Base-by-base conservation (phyloP, 345 rosid genomes). In the Eutrema japonicum region DNA sequence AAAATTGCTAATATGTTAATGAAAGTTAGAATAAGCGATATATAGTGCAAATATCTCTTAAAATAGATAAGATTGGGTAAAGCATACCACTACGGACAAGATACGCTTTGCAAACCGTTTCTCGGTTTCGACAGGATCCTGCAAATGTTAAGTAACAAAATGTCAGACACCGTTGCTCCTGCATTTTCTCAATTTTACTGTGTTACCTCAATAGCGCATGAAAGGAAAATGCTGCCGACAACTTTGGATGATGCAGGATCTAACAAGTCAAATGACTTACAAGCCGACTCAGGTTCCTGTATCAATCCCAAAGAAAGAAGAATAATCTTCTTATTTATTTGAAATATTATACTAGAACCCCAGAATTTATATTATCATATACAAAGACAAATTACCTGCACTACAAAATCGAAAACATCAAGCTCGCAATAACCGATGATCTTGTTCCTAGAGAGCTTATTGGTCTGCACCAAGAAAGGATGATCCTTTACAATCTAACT, bases 111-210 rank as follows among this genome's bases (percentile, higher is more conserved):
- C 94, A 86, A 94, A 91, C 55, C 84, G 70, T 82, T 78, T 94
- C 84, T 94, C 93, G 0, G 97, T 89, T 78, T 94, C 98, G 52
- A 85, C 40, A 61, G 96, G 98, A 77, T 94, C 98, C 98, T 91
- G 81, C 41, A 70, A 79, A 62, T 30, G 18, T 53, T 63, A 75
- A 76, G 60, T 36, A 68, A 46, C 69, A 16, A 70, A 50, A 68
- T 12, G 63, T 79, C 56, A 75, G 54, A 74, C 36, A 43, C 48
- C 29, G 76, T 27, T 53, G 40, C 43, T 41, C 41, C 33, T 68
- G 43, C 16, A 16, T 26, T 30, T 66, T 49, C 35, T 29, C 53
- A 59, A 41, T 59, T 54, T 27, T 7, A 9, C 1, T 68, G 40
- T 84, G 40, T 51, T 51, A 94, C 98, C 97, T 94, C 98, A 79